Base-by-base conservation (phyloP, 2,329 filamentous ascomycete species). In the Fusarium oligoseptatum region DNA sequence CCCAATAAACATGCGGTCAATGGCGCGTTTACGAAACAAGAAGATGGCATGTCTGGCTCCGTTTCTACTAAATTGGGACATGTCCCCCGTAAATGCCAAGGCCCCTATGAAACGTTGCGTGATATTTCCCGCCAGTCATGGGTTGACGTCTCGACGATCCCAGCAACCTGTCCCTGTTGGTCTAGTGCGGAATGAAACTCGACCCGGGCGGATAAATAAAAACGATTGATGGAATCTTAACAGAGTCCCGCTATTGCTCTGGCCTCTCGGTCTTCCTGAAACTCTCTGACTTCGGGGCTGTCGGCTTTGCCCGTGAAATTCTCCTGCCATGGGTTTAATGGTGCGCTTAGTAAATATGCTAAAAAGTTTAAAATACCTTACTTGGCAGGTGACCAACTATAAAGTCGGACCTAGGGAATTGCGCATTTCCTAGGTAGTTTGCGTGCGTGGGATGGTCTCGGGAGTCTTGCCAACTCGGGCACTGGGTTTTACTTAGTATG, bases 51-150 rank as follows among this genome's bases (percentile, higher is more conserved):
- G 63, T 50, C 63, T 55, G 20, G 52, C 61, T 77, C 75, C 71
- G 66, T 43, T 20, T 56, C 63, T 68, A 60, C 75, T 41, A 67
- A 45, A 67, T 76, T 58, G 22, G 67, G 24, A 20, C 2, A 41
- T 36, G 11, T 17, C 57, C 57, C 41, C 75, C 62, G 66, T 34
- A 27, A 10, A 34, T 57, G 39, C 55, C 43, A 63, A 27, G 32
- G 48, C 37, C n/a, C 22, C 22, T 24, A 36, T 64, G 55, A 45
- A 60, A 68, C 71, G 60, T 14, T 24, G 67, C 15, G 27, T 29
- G 64, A 37, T 70, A 7, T 76, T 77, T 75, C 70, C 71, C 72
- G 65, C 72, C 72, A 74, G 17, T 74, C 12, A 69, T 1, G 34
- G 20, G 12, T 2, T 12, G 34, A 22, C 29, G 27, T 20, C 43